Conservation (phyloP, 169 alveolate species). For the Babesia bigemina region DNA sequence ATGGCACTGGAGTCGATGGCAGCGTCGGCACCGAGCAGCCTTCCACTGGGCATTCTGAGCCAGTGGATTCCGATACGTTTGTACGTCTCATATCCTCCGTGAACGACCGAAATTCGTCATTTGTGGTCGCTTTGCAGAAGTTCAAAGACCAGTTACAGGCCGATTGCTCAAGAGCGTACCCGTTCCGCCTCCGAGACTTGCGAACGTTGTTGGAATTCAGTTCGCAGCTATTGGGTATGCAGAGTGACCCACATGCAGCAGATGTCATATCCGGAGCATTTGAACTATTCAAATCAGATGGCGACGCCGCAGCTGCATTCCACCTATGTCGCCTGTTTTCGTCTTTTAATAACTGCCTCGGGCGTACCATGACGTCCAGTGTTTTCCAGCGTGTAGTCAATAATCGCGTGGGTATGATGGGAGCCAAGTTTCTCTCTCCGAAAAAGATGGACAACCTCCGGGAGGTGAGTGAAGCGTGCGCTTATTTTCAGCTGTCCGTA, state of each 20-base stretch:
- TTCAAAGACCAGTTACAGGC: conserved; percentile 42
- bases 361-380: conserved; percentile 24
- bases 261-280: conserved; percentile 21
- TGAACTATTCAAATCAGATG: conserved; percentile 22
- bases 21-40: not conserved
- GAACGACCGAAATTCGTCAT: conserved; percentile 8
- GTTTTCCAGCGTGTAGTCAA: conserved; percentile 30
- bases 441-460: conserved; percentile 21
- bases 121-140: conserved; percentile 25
- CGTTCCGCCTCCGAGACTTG: conserved; percentile 35
- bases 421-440: conserved; percentile 39
- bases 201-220: conserved; percentile 27
- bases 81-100: conserved; percentile 12
- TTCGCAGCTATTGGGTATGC: conserved; percentile 25
- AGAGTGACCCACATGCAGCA: not conserved
- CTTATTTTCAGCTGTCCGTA: not conserved
- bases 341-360: conserved; percentile 27
- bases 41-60: not conserved
- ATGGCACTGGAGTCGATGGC: conserved; percentile 2
- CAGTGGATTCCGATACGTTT: conserved; percentile 5
- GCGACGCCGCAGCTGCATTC: conserved; percentile 13
- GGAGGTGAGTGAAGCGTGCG: conserved; percentile 9
- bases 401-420: conserved; percentile 40
- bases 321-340: conserved; percentile 45
- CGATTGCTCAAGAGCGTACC: conserved; percentile 19